Percentiles rank a stretch among this genome's conserved stretches.
phyloP scores from a whole-genome alignment of 2,329 filamentous ascomycete genomes.

The Fusarium solani-melongenae region DNA sequence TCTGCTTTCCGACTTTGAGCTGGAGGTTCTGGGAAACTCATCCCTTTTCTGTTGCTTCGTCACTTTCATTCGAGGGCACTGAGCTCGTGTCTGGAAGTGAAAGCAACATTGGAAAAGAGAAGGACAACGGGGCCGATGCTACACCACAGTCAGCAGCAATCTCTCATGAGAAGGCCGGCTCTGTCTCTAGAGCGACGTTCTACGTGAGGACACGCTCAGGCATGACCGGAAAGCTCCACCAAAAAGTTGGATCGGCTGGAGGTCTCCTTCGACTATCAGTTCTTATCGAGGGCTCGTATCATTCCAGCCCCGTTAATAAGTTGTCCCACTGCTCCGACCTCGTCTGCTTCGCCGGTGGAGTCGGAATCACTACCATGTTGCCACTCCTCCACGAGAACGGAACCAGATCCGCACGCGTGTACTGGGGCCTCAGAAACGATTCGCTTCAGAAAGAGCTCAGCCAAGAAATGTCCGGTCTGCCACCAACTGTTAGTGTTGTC shows the following conservation, averaged over 20 bases:
- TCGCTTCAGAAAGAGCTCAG: slow-evolving; percentile 27
- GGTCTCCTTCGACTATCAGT: slow-evolving; percentile 33
- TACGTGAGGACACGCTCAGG: slow-evolving; percentile 39
- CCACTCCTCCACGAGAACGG: slow-evolving; percentile 36
- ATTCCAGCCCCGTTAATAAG: slow-evolving; percentile 31
- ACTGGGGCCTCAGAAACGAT: slow-evolving; percentile 41
- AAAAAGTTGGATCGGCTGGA: background rate
- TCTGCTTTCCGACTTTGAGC: slow-evolving; percentile 49
- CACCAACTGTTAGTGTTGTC: slow-evolving; percentile 32
- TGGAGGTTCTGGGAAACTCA: slow-evolving; percentile 53
- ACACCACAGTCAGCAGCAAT: background rate
- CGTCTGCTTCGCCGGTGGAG: slow-evolving; percentile 48
- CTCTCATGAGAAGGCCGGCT: background rate
- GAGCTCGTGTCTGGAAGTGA: background rate
- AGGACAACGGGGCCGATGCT: background rate
- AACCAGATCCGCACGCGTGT: slow-evolving; percentile 30
- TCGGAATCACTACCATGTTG: slow-evolving; percentile 47
- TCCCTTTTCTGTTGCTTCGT: slow-evolving; percentile 47
- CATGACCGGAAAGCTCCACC: slow-evolving; percentile 36
- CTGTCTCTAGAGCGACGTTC: slow-evolving; percentile 27
- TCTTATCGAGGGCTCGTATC: slow-evolving; percentile 45
- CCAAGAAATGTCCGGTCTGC: slow-evolving; percentile 24
- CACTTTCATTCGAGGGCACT: background rate
- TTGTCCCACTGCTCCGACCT: slow-evolving; percentile 41
- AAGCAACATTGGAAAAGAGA: background rate